Conservation (phyloP, 2,329 filamentous ascomycete genomes). For the Neocatenulostroma microsporum region DNA sequence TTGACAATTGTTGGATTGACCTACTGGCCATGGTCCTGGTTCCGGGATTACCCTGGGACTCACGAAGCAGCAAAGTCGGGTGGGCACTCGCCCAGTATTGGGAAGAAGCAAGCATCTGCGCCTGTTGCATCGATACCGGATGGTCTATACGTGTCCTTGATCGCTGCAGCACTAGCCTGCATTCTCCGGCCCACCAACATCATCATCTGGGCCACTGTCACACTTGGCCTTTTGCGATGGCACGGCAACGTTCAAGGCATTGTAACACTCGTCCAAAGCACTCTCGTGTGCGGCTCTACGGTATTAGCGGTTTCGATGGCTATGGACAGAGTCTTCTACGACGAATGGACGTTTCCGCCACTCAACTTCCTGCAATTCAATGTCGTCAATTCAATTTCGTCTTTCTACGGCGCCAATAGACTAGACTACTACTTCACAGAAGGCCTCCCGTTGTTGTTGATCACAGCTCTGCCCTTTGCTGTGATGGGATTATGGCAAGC, state of each 20-base stretch:
- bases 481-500: conserved; percentile 54
- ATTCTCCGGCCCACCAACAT: conserved; percentile 83
- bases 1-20: conserved; percentile 72
- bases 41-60: no score
- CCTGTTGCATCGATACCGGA: conserved; percentile 6
- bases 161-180: conserved; percentile 72
- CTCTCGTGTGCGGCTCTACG: conserved; percentile 35
- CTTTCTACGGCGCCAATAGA: conserved; percentile 86
- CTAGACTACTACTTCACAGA: conserved; percentile 92
- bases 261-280: conserved; percentile 9
- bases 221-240: conserved; percentile 46
- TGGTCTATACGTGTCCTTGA: conserved; percentile 47
- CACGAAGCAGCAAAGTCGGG: no score
- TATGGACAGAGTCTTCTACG: conserved; percentile 73
- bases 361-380: conserved; percentile 88
- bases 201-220: conserved; percentile 71
- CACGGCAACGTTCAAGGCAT: conserved; percentile 27
- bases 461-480: conserved; percentile 71
- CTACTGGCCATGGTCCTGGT: conserved; percentile 72
- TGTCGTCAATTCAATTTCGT: conserved; percentile 73
- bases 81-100: no score
- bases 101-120: no score
- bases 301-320: conserved; percentile 57
- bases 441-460: conserved; percentile 79
- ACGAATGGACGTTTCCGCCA: conserved; percentile 78